Evolutionary conservation across 2,329 filamentous ascomycete species (phyloP), one percentile per base, ranked within the genome.

Genomic region (Nothophaeocryptopus gaeumannii): DNA sequence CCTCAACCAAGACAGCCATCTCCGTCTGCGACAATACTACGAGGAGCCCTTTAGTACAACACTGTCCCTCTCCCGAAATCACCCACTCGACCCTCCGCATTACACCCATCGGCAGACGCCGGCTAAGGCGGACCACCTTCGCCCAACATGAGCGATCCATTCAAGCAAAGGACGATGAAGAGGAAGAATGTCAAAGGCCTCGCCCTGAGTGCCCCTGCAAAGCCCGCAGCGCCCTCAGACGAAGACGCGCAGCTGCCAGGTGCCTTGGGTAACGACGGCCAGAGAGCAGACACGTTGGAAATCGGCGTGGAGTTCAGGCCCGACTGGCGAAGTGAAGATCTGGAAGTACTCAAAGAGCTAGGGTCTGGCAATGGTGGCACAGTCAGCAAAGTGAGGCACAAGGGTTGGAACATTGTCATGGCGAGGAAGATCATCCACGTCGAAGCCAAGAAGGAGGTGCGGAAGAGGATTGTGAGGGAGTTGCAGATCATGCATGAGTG

Each of bases 391-490:
- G 93, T 99, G 66, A 88, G 86, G 76, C 92, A 99, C 75, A 83
- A 90, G 55, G 90, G 89, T 32, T 96, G 91, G 32, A 95, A 95
- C 67, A 95, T 93, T 13, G 82, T 95, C 61, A 99, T 99, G 93
- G 93, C 93, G 61, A 84, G 91, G 74, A 99, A 99, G 88, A 93
- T 96, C 69, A 99, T 99, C 62, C 92, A 96, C 61, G 92, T 99
- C 65, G 93, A 99, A 70, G 93, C 91, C 34, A 97, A 97, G 77
- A 91, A 91, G 67, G 92, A 96, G 67, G 89, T 97, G 71, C 86
- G 93, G 61, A 96, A 95, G 75, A 87, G 95, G 65, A 99, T 99
- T 60, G 88, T 99, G 56, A 85, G 93, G 68, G 93, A 99, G 71
- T 81, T 99, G 45, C 91, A 96, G 68, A 96, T 99, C 60, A 97